These are phyloP conservation scores for Suhomyces sp. DNA, from an alignment of 805 yeast species.

Conservation along the genomic window DNA sequence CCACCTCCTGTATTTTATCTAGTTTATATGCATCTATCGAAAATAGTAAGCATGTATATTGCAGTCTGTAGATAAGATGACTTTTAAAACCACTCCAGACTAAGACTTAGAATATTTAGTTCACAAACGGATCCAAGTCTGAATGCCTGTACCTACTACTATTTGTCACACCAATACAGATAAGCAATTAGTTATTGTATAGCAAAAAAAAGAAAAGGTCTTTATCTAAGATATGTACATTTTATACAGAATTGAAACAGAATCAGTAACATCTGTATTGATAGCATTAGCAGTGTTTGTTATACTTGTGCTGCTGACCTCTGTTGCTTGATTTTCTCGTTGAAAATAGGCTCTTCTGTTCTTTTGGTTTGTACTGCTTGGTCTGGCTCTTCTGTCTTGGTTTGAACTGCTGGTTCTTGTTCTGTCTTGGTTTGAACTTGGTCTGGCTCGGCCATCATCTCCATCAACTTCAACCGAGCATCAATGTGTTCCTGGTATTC, in stretches of 20 bases:
- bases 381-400: neutral
- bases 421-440: neutral
- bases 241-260: too few species aligned
- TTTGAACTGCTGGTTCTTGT: neutral
- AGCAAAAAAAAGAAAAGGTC: too few species aligned
- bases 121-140: too few species aligned
- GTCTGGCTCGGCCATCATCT: neutral
- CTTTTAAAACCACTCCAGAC: too few species aligned
- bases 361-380: neutral
- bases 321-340: neutral
- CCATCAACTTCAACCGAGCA: conserved; percentile 8
- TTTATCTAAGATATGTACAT: neutral
- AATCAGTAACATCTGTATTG: too few species aligned
- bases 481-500: conserved; percentile 13
- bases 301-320: neutral
- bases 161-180: too few species aligned
- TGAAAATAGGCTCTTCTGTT: neutral
- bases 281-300: neutral
- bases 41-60: too few species aligned
- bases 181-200: too few species aligned
- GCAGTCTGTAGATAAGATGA: too few species aligned
- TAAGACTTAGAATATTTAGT: too few species aligned
- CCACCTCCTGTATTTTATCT: neutral
- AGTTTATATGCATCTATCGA: neutral
- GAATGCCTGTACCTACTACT: too few species aligned